Percentiles rank a stretch among this genome's conserved stretches.
These are phyloP conservation scores for Fomitopsis schrenkii DNA, from an alignment of 1,284 basidiomycete species.

Conservation along the genomic window DNA sequence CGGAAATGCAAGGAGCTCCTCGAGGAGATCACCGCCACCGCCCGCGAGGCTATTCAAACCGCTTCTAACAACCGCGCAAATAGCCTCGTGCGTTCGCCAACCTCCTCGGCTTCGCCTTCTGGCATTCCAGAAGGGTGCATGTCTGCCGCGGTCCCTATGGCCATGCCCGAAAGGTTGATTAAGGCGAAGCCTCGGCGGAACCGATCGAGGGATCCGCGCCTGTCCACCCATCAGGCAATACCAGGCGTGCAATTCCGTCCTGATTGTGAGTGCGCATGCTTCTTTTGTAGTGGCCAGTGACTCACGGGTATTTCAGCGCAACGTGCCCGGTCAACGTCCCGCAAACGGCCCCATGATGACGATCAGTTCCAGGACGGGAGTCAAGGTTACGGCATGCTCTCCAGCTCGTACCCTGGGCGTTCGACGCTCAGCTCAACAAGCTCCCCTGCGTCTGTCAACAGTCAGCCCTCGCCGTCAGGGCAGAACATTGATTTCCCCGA, in stretches of 20 bases:
- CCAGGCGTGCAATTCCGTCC: constrained; percentile 60
- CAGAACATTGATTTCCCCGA: constrained; percentile 33
- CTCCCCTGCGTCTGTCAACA: constrained; percentile 65
- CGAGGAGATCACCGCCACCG: constrained; percentile 62
- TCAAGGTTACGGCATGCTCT: constrained; percentile 29
- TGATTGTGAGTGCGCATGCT: constrained; percentile 48
- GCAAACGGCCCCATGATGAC: constrained; percentile 68
- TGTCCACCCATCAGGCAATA: constrained; percentile 55
- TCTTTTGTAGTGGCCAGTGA: constrained; percentile 16
- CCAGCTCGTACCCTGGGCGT: constrained; percentile 32
- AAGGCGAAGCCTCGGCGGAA: constrained; percentile 53
- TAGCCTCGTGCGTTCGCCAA: constrained; percentile 11
- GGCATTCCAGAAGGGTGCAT: constrained; percentile 16
- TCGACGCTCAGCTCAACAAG: constrained; percentile 58
- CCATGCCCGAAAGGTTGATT: constrained; percentile 33
- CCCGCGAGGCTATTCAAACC: constrained; percentile 57
- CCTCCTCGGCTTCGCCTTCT: constrained; percentile 16
- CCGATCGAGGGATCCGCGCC: constrained; percentile 56
- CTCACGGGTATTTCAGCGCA: constrained; percentile 38
- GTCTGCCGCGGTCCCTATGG: constrained; percentile 28
- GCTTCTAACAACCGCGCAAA: constrained; percentile 16
- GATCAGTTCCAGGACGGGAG: constrained; percentile 40
- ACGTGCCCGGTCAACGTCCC: constrained; percentile 69
- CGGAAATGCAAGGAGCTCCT: constrained; percentile 80
- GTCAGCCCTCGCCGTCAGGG: constrained; percentile 62